Evolutionary conservation across 371 early-diverging fungal genomes (phyloP).

Genomic region (Rhizomucor miehei): DNA sequence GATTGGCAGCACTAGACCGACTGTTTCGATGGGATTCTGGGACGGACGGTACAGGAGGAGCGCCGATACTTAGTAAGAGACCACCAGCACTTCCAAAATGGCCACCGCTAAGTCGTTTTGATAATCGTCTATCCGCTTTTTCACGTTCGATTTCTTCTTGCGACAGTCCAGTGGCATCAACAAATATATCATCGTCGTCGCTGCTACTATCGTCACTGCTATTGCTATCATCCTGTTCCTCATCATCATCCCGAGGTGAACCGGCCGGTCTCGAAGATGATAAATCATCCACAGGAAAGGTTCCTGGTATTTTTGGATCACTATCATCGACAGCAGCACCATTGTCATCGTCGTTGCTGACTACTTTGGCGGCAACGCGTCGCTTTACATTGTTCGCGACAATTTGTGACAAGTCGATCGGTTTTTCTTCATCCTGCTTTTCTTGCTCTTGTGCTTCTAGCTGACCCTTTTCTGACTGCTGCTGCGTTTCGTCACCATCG

Average conservation of each 20-base stretch:
- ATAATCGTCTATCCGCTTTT: conserved; percentile 22
- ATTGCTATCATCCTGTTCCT: conserved; percentile 12
- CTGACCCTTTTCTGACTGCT: too few species aligned
- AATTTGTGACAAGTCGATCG: conserved; percentile 7
- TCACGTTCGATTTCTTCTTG: conserved; percentile 45
- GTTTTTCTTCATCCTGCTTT: conserved; percentile 3
- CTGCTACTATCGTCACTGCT: conserved; percentile 16
- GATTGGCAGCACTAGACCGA: too few species aligned
- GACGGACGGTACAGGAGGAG: conserved; percentile 4
- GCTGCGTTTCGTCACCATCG: too few species aligned
- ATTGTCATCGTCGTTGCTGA: conserved; percentile 4
- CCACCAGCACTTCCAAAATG: conserved; percentile 53
- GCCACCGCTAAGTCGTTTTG: conserved; percentile 46
- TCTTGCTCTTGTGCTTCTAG: too few species aligned
- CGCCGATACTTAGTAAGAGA: conserved; percentile 31
- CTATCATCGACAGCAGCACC: too few species aligned
- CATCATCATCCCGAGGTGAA: neutral
- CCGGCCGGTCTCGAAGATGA: too few species aligned
- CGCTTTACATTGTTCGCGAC: conserved; percentile 20
- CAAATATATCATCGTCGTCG: conserved; percentile 34
- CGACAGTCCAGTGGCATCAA: conserved; percentile 34
- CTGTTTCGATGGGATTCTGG: conserved; percentile 17
- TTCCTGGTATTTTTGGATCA: neutral
- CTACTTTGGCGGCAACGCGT: conserved; percentile 6
- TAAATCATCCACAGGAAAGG: neutral